phyloP scores from a whole-genome alignment of 2,329 filamentous ascomycete genomes.

The Ceratocystis harringtonii region DNA sequence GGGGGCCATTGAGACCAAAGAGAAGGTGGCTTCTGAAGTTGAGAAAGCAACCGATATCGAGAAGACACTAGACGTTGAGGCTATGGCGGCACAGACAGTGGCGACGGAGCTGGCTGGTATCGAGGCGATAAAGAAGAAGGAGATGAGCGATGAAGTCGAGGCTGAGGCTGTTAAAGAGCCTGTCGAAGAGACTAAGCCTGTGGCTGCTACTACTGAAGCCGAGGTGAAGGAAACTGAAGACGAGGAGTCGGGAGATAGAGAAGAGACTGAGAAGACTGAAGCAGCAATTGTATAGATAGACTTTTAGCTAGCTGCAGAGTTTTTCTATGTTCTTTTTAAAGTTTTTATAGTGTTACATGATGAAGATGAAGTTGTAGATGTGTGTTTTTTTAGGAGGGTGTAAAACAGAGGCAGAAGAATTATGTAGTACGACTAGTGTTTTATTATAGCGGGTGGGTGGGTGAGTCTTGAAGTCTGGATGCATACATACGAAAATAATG shows the following conservation, averaged over 20 bases:
- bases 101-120: not conserved
- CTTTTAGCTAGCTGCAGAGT: too few relatives aligned
- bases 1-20: not conserved
- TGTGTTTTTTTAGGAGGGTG: too few relatives aligned
- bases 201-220: not conserved
- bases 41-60: not conserved
- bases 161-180: not conserved
- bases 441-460: too few relatives aligned
- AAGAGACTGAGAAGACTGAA: not conserved
- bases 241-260: not conserved
- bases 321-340: too few relatives aligned
- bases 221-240: not conserved
- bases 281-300: slow-evolving; percentile 2
- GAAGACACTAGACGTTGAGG: not conserved
- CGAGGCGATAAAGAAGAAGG: not conserved
- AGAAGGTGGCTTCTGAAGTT: not conserved
- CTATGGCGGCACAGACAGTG: not conserved
- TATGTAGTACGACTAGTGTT: too few relatives aligned
- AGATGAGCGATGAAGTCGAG: not conserved
- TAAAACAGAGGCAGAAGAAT: too few relatives aligned
- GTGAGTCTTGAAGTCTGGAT: too few relatives aligned
- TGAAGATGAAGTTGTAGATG: too few relatives aligned
- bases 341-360: too few relatives aligned
- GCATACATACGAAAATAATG: too few relatives aligned
- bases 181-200: not conserved